Conservation (phyloP, 1,139 yeast genomes). For the Groenewaldozyma auringiensis region DNA sequence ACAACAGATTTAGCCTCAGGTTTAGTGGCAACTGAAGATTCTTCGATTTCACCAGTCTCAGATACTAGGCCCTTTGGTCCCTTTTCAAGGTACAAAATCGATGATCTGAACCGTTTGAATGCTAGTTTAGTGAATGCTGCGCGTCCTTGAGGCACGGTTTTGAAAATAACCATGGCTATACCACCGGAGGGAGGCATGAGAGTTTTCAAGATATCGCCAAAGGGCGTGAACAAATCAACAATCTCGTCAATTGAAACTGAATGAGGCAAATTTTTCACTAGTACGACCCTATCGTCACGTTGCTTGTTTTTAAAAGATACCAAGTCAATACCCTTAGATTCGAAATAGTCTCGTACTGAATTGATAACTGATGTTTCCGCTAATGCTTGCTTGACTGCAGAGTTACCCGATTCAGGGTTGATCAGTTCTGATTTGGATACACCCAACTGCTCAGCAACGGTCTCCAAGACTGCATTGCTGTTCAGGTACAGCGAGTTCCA, state of each 20-base stretch:
- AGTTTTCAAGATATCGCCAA: constrained; percentile 72
- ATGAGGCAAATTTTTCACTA: constrained; percentile 84
- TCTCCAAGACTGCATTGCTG: constrained; percentile 83
- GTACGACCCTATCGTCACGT: constrained; percentile 70
- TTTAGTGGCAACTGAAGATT: constrained; percentile 26
- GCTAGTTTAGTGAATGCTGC: constrained; percentile 84
- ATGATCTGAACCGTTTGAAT: constrained; percentile 76
- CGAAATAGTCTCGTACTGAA: constrained; percentile 82
- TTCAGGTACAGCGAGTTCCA: constrained; percentile 95
- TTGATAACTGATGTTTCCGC: constrained; percentile 97
- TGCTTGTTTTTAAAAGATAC: constrained; percentile 63
- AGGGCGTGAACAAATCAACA: constrained; percentile 69
- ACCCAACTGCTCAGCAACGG: constrained; percentile 82
- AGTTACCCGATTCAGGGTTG: constrained; percentile 77
- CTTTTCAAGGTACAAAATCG: constrained; percentile 82
- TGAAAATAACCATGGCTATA: constrained; percentile 88
- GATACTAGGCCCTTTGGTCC: constrained; percentile 80
- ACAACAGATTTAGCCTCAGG: constrained; percentile 31
- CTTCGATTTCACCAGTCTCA: constrained; percentile 29
- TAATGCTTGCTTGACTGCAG: constrained; percentile 95
- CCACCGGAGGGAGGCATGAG: constrained; percentile 97
- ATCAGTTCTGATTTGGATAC: constrained; percentile 73
- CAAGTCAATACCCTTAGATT: constrained; percentile 76
- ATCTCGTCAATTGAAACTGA: constrained; percentile 77
- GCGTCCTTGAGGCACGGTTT: constrained; percentile 78